Percentiles rank a stretch among this genome's conserved stretches.
These are phyloP conservation scores for Coniochaeta ligniaria DNA, from an alignment of 2,329 filamentous ascomycete genomes.

Conservation along the genomic window DNA sequence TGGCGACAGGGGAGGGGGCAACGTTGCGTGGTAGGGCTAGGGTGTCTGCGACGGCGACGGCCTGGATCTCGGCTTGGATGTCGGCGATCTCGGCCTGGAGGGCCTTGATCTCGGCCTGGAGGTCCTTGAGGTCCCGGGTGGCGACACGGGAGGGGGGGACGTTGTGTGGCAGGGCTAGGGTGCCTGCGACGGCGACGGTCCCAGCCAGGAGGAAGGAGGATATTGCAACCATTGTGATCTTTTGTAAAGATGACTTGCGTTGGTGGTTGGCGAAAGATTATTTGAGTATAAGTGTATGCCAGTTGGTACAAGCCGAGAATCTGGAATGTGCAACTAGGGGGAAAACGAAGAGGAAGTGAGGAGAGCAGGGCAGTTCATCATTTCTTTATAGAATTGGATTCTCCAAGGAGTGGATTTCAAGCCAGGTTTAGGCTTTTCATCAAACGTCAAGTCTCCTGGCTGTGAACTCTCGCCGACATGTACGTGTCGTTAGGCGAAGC, in stretches of 20 bases:
- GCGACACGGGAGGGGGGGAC: neutral
- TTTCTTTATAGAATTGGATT: neutral
- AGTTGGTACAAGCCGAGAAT: neutral
- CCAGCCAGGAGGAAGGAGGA: neutral
- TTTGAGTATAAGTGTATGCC: no score
- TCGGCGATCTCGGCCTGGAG: neutral
- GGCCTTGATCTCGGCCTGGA: no score
- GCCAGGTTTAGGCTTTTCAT: neutral
- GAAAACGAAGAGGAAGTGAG: neutral
- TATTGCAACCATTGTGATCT: neutral
- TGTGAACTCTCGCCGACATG: neutral
- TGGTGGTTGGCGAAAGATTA: neutral
- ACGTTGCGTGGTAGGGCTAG: neutral
- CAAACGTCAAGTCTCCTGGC: neutral
- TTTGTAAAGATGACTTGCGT: neutral
- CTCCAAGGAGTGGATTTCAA: neutral
- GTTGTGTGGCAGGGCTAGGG: neutral
- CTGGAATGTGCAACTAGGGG: neutral
- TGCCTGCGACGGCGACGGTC: neutral
- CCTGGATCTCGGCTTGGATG: neutral
- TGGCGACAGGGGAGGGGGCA: neutral
- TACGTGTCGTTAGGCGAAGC: neutral
- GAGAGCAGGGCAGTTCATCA: neutral
- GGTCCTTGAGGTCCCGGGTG: neutral
- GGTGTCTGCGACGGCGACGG: neutral